Percentiles rank a stretch among this genome's conserved stretches.
These are phyloP conservation scores for Auxenochlorella pyrenoidosa DNA, from an alignment of 139 green algal genomes.

Conservation along the genomic window DNA sequence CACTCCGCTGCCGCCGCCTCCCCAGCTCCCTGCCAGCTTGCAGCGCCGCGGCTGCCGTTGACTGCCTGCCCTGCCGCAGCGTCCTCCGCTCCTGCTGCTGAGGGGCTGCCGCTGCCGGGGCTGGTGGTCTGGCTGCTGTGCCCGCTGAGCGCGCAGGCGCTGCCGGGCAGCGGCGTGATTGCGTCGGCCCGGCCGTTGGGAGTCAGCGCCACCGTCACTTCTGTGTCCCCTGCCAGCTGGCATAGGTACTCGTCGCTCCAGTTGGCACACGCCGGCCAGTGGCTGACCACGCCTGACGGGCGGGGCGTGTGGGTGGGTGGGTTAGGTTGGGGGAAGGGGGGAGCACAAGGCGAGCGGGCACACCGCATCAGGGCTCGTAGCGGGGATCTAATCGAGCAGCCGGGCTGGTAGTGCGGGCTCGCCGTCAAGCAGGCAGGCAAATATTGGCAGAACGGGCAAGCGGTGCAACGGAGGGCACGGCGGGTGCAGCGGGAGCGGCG, in stretches of 20 bases:
- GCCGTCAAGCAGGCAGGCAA: no score
- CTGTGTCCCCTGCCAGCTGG: not conserved
- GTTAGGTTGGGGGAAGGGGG: no score
- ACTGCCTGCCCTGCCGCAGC: not conserved
- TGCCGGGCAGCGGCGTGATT: slow-evolving; percentile 14
- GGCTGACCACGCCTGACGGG: slow-evolving; percentile 1
- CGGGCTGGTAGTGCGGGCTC: no score
- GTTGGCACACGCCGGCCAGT: slow-evolving; percentile 31
- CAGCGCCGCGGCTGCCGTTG: not conserved
- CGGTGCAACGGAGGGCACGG: no score
- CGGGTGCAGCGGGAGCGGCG: no score
- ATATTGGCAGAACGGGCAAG: no score
- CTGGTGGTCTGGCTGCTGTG: not conserved
- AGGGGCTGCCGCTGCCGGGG: not conserved
- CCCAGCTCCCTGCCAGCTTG: not conserved
- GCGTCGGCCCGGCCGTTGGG: slow-evolving; percentile 51
- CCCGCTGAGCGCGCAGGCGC: not conserved
- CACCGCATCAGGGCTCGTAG: no score
- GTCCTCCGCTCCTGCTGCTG: not conserved
- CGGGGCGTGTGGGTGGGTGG: no score
- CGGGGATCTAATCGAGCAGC: no score
- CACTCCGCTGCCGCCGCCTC: not conserved
- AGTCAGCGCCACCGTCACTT: slow-evolving; percentile 47
- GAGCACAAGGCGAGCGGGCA: no score
- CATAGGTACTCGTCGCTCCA: slow-evolving; percentile 40